Base-by-base conservation (phyloP, 1,284 basidiomycete genomes). In the Puccinia triticina region DNA sequence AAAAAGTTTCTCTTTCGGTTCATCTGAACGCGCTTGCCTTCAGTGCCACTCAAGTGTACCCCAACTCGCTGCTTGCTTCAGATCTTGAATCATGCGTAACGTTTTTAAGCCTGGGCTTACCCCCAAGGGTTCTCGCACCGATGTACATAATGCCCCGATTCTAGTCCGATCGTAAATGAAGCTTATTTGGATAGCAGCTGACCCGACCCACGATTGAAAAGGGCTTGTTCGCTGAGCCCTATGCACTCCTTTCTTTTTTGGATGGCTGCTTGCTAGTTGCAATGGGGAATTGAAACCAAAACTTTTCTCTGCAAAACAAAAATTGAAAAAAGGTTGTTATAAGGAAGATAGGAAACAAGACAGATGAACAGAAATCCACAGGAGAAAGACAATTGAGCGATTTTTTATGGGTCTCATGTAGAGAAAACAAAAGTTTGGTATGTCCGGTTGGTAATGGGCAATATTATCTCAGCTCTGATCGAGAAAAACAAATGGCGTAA, bases 391-490 rank as follows among this genome's bases (percentile, higher is more conserved):
- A n/a, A n/a, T n/a, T n/a, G n/a, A n/a, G n/a, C 88, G 94, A 94
- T 87, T 88, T 92, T 16, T 86, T 94, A 69, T 86, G 94, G 77
- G 90, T 88, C 83, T 86, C 93, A 43, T 89, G 90, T 83, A 37
- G 48, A 59, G n/a, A 43, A n/a, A 72, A 53, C 29, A 29, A 29
- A 8, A 8, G 7, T 23, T 14, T 71, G 1, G 12, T 11, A 32
- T 16, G 66, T 53, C 5, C 43, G 29, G 40, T 32, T 50, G 16
- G 18, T 23, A 50, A 8, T 72, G 50, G 53, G 82, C 86, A 66
- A 86, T 84, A 81, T 87, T 89, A 93, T 87, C 91, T 89, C 89
- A 93, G 91, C 86, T 94, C 95, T 87, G 94, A 91, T 86, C 94
- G 87, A 95, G 95, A 89, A 95, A 95, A 83, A n/a, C n/a, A 90